Evolutionary conservation across 257 asterid genomes (phyloP).

Genomic region (Pogostemon cablin): DNA sequence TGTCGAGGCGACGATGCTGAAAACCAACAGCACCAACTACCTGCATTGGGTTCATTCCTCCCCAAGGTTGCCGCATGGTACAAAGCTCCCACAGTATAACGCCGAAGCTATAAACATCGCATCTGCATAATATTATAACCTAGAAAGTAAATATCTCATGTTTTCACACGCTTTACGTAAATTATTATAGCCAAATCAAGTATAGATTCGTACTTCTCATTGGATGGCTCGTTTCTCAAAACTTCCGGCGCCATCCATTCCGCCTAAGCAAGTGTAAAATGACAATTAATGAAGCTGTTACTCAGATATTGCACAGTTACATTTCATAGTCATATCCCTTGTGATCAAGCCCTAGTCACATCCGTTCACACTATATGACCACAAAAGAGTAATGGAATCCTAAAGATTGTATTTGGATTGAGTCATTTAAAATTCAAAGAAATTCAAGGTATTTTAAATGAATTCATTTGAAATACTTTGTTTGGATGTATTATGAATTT

Average conservation of each 20-base stretch:
- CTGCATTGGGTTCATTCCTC: conserved; percentile 98
- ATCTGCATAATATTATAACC: conserved; percentile 50
- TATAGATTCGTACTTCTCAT: conserved; percentile 73
- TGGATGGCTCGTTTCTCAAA: conserved; percentile 93
- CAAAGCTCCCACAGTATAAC: conserved; percentile 96
- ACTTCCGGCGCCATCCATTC: conserved; percentile 99
- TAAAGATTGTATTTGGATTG: too few relatives aligned
- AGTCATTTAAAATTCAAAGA: too few relatives aligned
- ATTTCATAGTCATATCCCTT: conserved; percentile 1
- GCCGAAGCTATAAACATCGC: conserved; percentile 92
- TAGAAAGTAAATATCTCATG: neutral
- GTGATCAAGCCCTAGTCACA: too few relatives aligned
- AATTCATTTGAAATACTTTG: too few relatives aligned
- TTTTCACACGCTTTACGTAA: neutral
- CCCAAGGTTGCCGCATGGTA: conserved; percentile 93
- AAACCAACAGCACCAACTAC: conserved; percentile 99
- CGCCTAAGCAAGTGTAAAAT: conserved; percentile 64
- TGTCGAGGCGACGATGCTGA: conserved; percentile 95
- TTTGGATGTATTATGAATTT: too few relatives aligned
- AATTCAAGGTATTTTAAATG: too few relatives aligned
- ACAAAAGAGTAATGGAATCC: too few relatives aligned
- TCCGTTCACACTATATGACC: too few relatives aligned
- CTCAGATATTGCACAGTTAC: conserved; percentile 12
- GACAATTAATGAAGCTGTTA: conserved; percentile 27
- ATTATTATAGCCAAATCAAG: conserved; percentile 14